Percentiles rank a stretch among this genome's conserved stretches.
Evolutionary conservation across 495 filamentous ascomycete genomes (phyloP).

Genomic region (Filosporella fistucella): DNA sequence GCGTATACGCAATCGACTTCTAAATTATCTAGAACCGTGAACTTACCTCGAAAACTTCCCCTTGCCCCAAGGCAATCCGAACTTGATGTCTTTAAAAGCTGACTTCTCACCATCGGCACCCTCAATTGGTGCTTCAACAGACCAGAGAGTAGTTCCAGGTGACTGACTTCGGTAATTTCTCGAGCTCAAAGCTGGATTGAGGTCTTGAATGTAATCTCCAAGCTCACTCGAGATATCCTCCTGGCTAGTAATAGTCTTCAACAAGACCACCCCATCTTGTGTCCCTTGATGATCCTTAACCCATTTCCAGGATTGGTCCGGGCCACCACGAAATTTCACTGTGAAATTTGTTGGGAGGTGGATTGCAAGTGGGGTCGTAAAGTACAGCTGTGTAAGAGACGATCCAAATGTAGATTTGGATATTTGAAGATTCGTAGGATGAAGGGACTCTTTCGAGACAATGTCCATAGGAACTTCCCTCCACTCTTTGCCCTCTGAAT

Average conservation of each 20-base stretch:
- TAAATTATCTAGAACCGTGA: constrained; percentile 22
- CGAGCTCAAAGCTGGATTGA: constrained; percentile 55
- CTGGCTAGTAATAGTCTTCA: constrained; percentile 27
- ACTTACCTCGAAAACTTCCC: constrained; percentile 30
- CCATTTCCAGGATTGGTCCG: constrained; percentile 68
- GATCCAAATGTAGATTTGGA: constrained; percentile 14
- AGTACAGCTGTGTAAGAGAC: constrained; percentile 37
- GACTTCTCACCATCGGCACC: constrained; percentile 52
- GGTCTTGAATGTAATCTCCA: constrained; percentile 51
- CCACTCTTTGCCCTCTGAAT: constrained; percentile 56
- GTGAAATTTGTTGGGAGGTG: constrained; percentile 60
- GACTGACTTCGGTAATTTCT: constrained; percentile 57
- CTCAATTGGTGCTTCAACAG: constrained; percentile 49
- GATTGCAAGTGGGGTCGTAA: constrained; percentile 36
- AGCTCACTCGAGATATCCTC: constrained; percentile 37
- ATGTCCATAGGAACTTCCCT: constrained; percentile 34
- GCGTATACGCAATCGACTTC: not conserved
- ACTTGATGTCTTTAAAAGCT: constrained; percentile 43
- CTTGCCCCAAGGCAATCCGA: constrained; percentile 58
- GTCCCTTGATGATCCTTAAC: constrained; percentile 55
- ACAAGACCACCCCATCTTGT: constrained; percentile 59
- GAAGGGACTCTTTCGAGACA: constrained; percentile 33
- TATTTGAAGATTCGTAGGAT: constrained; percentile 32
- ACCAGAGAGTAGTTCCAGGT: constrained; percentile 69
- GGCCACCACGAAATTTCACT: constrained; percentile 59